phyloP scores from a whole-genome alignment of 78 protist genomes.

The Creolimax fragrantissima region DNA sequence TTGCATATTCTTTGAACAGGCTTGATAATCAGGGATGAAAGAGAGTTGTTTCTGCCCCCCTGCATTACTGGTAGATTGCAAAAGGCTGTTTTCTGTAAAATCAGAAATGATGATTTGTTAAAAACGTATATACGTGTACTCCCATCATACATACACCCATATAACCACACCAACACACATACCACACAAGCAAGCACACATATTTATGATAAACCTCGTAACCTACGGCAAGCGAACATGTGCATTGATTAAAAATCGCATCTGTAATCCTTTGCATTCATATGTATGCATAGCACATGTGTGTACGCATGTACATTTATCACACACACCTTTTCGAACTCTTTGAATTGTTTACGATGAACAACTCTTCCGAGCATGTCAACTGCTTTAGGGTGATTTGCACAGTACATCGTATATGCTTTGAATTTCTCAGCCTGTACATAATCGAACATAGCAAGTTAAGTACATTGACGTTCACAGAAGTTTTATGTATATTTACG shows the following conservation, averaged over 20 bases:
- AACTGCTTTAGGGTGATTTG: neutral
- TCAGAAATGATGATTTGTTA: no score
- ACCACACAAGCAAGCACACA: neutral
- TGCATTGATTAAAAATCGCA: no score
- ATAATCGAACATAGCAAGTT: neutral
- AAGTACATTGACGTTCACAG: neutral
- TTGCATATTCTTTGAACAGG: neutral
- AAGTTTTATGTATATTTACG: neutral
- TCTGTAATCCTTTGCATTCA: no score
- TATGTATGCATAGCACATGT: neutral
- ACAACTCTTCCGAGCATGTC: neutral
- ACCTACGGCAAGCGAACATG: no score
- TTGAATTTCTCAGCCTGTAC: neutral
- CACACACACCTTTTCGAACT: neutral
- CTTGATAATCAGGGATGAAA: neutral
- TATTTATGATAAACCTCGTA: neutral
- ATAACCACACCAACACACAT: neutral
- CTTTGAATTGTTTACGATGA: neutral
- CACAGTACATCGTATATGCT: neutral
- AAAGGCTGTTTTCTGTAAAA: no score
- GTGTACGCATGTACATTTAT: neutral
- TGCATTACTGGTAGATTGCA: no score
- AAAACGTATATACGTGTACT: no score
- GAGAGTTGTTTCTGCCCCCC: neutral
- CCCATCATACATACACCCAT: neutral